Evolutionary conservation across 139 green algal genomes (phyloP), one percentile per base, ranked within the genome.

Genomic region (Ettlia oleoabundans): DNA sequence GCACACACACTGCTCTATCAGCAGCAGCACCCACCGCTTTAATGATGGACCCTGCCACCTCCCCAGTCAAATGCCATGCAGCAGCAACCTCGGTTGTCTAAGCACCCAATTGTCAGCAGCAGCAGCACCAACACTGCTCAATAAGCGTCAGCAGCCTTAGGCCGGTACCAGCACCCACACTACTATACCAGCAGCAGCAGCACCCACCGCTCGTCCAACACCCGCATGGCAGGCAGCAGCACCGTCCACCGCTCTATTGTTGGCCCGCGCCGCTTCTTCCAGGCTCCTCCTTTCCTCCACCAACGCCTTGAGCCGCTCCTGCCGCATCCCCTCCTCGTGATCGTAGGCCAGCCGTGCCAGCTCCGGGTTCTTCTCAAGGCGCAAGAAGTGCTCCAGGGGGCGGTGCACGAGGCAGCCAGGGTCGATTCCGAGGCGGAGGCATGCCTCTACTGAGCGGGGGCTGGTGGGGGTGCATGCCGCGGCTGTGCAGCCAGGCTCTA

Each of bases 401-500:
- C 91, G 86, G 82, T 91, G 92, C 43, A 87, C 79, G 41, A 98
- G 90, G 51, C 94, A 88, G 26, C 88, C 40, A 7, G 94, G 95
- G 86, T 98, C 95, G 64, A 97, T 91, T 33, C 95, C 95, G 24
- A 96, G 71, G 1, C 90, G 76, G 64, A 96, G 91, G 87, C 92
- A 98, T 0, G 95, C 93, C 77, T 97, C 90, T 15, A 97, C 88
- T 21, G 90, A 95, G 30, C 93, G 89, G 0, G 94, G 93, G 77
- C 88, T 95, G 51, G 88, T 94, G 53, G 92, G 93, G 37, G 52
- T 73, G 61, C 26, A 53, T 38, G 53, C 42, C 3, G 30, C 40
- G 28, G 80, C 28, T 28, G 22, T 41, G 51, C 19, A 80, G 21
- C 64, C 47, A 3, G 72, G 78, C 64, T 70, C 63, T 0, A 58